A percentile compares a stretch with the other conserved stretches of the same genome.
Evolutionary conservation across 371 early-diverging fungal genomes (phyloP).

Genomic region (Mortierella sp.): DNA sequence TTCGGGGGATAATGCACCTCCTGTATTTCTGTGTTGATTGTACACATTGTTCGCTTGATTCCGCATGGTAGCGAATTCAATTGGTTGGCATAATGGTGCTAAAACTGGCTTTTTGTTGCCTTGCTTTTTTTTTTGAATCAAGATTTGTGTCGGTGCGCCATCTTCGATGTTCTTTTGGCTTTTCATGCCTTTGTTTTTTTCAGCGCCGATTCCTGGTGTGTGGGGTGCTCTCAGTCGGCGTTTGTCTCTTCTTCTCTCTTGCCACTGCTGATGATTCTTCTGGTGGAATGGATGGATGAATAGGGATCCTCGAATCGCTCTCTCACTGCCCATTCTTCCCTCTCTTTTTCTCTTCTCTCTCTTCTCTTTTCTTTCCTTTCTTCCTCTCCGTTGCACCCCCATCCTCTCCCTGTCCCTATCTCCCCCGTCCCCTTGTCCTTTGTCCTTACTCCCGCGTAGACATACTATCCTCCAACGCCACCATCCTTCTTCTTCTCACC

Average conservation of each 20-base stretch:
- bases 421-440: neutral
- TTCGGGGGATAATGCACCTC: too few relatives aligned
- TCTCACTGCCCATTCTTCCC: neutral
- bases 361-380: neutral
- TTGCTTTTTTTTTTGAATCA: neutral
- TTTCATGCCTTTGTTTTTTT: neutral
- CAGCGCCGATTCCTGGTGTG: neutral
- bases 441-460: neutral
- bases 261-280: too few relatives aligned
- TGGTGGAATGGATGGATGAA: too few relatives aligned
- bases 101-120: neutral
- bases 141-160: neutral
- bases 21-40: too few relatives aligned
- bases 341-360: neutral
- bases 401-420: neutral
- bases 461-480: too few relatives aligned
- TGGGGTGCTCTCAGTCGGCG: neutral
- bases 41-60: constrained; percentile 5
- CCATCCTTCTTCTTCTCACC: neutral
- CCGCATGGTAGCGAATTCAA: neutral
- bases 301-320: too few relatives aligned
- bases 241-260: neutral
- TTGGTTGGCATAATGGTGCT: constrained; percentile 7
- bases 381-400: neutral
- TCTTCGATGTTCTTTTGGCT: neutral